phyloP scores from a whole-genome alignment of 2,329 filamentous ascomycete species.

The Immersiporthe knoxdaviesiana region DNA sequence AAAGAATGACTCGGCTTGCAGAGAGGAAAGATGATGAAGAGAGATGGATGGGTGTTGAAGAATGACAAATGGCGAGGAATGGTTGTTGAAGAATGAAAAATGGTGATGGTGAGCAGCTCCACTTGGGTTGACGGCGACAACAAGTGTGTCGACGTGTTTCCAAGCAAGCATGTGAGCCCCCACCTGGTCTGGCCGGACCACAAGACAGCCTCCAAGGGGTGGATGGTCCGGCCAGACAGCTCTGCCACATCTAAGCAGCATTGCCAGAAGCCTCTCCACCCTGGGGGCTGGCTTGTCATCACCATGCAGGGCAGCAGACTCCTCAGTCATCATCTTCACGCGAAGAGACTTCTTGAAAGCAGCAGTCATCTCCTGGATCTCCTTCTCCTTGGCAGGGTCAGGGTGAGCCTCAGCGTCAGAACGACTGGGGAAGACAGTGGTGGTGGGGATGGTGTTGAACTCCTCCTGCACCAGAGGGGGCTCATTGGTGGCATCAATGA shows the following conservation, averaged over 20 bases:
- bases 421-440: neutral
- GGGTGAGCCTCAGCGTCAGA: neutral
- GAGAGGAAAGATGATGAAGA: neutral
- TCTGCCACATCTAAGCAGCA: neutral
- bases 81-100: too few relatives aligned
- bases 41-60: too few relatives aligned
- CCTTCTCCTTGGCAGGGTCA: neutral
- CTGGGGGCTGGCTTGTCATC: neutral
- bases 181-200: constrained; percentile 25
- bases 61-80: neutral
- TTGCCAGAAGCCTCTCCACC: neutral
- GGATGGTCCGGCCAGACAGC: neutral
- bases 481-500: constrained; percentile 18
- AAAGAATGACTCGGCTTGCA: neutral
- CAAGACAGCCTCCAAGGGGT: constrained; percentile 4
- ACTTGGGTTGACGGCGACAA: constrained; percentile 7
- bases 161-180: constrained; percentile 24
- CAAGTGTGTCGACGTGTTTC: constrained; percentile 11
- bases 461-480: too few relatives aligned
- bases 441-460: constrained; percentile 2
- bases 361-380: neutral
- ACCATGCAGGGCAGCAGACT: neutral
- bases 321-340: neutral
- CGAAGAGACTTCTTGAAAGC: neutral
- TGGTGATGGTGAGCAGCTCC: neutral